Base-by-base conservation (phyloP, 352 stramenopile genomes). In the Phytophthora aleatoria region DNA sequence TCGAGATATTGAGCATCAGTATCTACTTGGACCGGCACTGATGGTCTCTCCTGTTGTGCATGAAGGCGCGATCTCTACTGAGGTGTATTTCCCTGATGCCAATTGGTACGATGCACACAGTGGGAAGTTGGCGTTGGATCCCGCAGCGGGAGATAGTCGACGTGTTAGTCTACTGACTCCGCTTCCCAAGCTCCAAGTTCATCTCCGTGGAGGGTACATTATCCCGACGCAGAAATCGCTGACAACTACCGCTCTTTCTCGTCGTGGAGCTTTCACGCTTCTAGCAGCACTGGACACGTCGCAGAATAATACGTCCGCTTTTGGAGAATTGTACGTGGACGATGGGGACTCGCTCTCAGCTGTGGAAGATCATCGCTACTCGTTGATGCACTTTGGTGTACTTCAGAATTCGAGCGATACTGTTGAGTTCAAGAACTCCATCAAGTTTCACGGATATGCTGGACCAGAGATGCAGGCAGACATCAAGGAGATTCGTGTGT, bases 1-100 rank as follows among this genome's bases (percentile, higher is more conserved):
- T 1, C 61, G 61, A 31, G 57, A 75, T 9, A 64, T 89, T 12
- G 87, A 93, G 24, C 59, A 74, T 5, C 88, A 96, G 63, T 95
- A 92, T 66, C 15, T 96, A 15, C 50, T 94, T 0, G 90, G 90
- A 0, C 28, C 73, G 5, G 81, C 81, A 8, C 38, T 97, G 15
- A 89, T 97, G 74, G 71, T 96, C 0, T 86, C 90, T 9, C 90
- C 90, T 1, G 87, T 94, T 3, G 70, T 95, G 2, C 57, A 91
- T 16, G 58, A 90, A 64, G 73, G 67, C 9, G 73, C 73, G 12
- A 95, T 92, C 36, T 78, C 79, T 1, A 67, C 58, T 0, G 59
- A 70, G 28, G 83, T 85, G 13, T 91, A 91, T 51, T 92, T 92
- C 41, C 86, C 86, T 9, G 75, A 79, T 47, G 71, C 69, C n/a